Percentiles rank a stretch among this genome's conserved stretches.
Conservation (phyloP, 2,329 filamentous ascomycete genomes). For the Cucurbitaria berberidis region DNA sequence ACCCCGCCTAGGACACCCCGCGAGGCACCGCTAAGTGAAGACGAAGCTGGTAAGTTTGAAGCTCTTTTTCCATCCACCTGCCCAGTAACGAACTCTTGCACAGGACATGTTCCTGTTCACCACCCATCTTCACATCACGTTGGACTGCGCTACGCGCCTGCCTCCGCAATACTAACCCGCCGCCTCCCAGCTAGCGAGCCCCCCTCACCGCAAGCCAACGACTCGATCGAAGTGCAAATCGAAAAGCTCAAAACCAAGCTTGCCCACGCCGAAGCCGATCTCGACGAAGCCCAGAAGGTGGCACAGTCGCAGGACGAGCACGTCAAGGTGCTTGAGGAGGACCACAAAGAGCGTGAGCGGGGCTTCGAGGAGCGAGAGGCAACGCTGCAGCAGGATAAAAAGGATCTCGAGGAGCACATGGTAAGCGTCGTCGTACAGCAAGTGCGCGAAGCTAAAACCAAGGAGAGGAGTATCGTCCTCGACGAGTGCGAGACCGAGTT, state of each 20-base stretch:
- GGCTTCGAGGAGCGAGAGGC: conserved; percentile 40
- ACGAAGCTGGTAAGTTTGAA: conserved; percentile 24
- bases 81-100: conserved; percentile 29
- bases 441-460: conserved; percentile 48
- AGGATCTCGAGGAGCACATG: conserved; percentile 51
- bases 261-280: conserved; percentile 35
- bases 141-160: conserved; percentile 21
- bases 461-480: conserved; percentile 45
- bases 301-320: conserved; percentile 37
- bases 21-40: conserved; percentile 23
- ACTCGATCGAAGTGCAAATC: conserved; percentile 38
- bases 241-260: conserved; percentile 44
- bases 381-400: conserved; percentile 45
- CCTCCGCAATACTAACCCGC: conserved; percentile 29
- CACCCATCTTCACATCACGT: conserved; percentile 27
- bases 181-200: conserved; percentile 28
- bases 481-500: conserved; percentile 46
- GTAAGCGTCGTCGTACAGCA: conserved; percentile 51
- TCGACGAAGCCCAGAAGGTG: conserved; percentile 43
- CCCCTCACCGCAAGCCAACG: conserved; percentile 37
- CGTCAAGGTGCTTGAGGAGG: conserved; percentile 40
- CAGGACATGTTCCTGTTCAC: conserved; percentile 24
- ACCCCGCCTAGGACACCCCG: conserved; percentile 44
- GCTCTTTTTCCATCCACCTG: conserved; percentile 21
- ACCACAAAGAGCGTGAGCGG: conserved; percentile 41